Conservation (phyloP, 768 basidiomycete genomes). For the Russula sp. region DNA sequence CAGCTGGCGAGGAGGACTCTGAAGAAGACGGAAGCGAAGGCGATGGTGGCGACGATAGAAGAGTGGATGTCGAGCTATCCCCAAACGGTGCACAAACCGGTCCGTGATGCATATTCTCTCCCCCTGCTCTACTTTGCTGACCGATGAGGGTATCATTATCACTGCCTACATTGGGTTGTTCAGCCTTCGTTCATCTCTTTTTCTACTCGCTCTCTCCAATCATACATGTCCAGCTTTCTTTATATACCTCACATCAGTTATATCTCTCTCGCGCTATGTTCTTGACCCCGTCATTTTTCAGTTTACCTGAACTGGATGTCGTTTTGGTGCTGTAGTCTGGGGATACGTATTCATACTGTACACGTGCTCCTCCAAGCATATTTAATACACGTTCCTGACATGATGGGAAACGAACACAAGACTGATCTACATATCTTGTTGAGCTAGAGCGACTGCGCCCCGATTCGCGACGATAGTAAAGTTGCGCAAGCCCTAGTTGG, state of each 20-base stretch:
- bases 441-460: neutral
- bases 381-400: neutral
- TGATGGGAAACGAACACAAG: neutral
- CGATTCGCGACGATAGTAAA: slow-evolving; percentile 50
- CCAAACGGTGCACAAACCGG: neutral
- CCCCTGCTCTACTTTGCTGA: neutral
- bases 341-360: neutral
- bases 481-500: slow-evolving; percentile 29
- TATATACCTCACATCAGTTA: neutral
- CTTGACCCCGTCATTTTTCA: neutral
- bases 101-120: neutral
- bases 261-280: neutral
- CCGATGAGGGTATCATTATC: no score
- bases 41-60: neutral
- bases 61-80: neutral
- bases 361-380: neutral
- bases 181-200: neutral
- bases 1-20: slow-evolving; percentile 4
- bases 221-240: neutral
- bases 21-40: neutral
- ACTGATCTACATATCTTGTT: neutral
- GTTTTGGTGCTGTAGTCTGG: neutral
- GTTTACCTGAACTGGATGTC: no score
- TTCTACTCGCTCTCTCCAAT: neutral
- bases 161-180: neutral